These are phyloP conservation scores for Ceratobasidium sp. DNA, from an alignment of 1,284 basidiomycete genomes.

Conservation along the genomic window DNA sequence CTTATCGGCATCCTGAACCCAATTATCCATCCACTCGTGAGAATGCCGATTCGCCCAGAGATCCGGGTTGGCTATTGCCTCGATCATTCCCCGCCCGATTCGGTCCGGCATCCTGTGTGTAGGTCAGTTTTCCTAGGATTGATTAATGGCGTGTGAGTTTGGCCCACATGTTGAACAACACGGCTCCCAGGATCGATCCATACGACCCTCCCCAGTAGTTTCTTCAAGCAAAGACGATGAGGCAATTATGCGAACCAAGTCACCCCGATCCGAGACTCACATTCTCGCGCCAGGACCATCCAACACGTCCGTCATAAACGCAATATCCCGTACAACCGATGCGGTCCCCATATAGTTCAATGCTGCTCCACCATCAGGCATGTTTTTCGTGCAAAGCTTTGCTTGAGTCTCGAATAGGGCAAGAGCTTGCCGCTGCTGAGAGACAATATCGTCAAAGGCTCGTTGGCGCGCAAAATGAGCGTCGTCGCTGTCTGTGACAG, in stretches of 20 bases:
- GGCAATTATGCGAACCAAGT: neutral
- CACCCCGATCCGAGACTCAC: conserved; percentile 52
- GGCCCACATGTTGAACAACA: conserved; percentile 55
- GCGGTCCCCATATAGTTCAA: conserved; percentile 63
- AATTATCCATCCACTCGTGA: conserved; percentile 43
- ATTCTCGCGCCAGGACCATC: conserved; percentile 62
- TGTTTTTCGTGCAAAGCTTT: conserved; percentile 57
- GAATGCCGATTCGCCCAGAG: conserved; percentile 48
- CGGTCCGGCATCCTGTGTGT: conserved; percentile 49
- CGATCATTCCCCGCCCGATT: conserved; percentile 51
- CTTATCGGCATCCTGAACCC: conserved; percentile 37
- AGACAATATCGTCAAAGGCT: conserved; percentile 41
- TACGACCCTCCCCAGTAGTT: conserved; percentile 51
- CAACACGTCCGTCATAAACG: conserved; percentile 59
- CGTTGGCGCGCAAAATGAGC: conserved; percentile 24
- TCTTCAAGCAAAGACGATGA: conserved; percentile 2
- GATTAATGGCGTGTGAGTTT: neutral
- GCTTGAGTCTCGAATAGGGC: conserved; percentile 59
- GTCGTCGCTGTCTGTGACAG: neutral
- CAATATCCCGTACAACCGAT: conserved; percentile 63
- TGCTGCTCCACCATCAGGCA: conserved; percentile 57
- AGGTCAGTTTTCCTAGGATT: neutral
- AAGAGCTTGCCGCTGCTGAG: conserved; percentile 36
- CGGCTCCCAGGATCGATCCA: conserved; percentile 53
- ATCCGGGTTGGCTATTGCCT: conserved; percentile 49